Evolutionary conservation across 1,284 basidiomycete genomes (phyloP).

Genomic region (Sanghuangporus baumii): DNA sequence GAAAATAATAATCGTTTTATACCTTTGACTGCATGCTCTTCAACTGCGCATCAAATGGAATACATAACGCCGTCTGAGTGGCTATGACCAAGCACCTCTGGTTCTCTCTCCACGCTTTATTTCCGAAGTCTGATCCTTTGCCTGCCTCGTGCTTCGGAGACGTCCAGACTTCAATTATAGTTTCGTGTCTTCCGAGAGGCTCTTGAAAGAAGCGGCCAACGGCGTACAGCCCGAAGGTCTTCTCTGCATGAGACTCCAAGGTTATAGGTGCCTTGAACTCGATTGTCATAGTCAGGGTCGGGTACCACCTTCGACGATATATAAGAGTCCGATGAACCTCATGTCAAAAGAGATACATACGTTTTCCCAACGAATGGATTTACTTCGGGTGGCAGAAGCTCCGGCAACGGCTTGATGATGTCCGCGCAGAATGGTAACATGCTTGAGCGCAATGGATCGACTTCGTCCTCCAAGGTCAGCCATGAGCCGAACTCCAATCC

Average conservation of each 20-base stretch:
- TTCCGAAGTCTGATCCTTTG: conserved; percentile 14
- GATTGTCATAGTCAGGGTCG: conserved; percentile 50
- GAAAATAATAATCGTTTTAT: neutral
- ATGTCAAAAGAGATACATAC: neutral
- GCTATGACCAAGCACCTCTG: conserved; percentile 55
- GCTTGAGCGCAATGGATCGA: conserved; percentile 40
- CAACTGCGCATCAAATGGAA: conserved; percentile 28
- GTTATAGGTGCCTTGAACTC: conserved; percentile 48
- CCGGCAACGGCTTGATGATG: conserved; percentile 38
- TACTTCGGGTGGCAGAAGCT: conserved; percentile 34
- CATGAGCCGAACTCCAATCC: conserved; percentile 52
- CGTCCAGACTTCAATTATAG: conserved; percentile 19
- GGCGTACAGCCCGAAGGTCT: conserved; percentile 5
- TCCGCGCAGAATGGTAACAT: conserved; percentile 54
- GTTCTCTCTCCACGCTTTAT: conserved; percentile 43
- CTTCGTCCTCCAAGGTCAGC: conserved; percentile 39
- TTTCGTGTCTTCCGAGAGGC: conserved; percentile 16
- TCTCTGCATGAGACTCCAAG: neutral
- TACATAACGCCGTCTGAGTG: conserved; percentile 49
- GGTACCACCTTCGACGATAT: conserved; percentile 43
- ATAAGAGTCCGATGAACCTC: neutral
- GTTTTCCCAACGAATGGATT: conserved; percentile 16
- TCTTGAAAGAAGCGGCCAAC: conserved; percentile 16
- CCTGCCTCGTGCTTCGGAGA: conserved; percentile 32
- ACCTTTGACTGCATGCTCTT: neutral